These are phyloP conservation scores for Termitomyces sp. DNA, from an alignment of 768 basidiomycete species.

Conservation along the genomic window DNA sequence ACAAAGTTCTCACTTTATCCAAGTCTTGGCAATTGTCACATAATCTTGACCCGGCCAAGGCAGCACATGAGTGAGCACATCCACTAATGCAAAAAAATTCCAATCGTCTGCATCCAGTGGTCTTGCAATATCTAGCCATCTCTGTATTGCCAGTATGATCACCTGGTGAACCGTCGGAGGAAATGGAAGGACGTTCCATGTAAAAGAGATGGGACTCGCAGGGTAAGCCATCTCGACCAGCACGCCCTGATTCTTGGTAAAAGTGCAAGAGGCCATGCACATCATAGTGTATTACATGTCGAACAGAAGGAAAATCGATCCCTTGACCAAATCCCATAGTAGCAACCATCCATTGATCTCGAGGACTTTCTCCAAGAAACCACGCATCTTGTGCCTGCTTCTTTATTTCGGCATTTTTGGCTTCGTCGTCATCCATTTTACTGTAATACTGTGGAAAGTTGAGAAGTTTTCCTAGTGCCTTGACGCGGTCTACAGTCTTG, in stretches of 20 bases:
- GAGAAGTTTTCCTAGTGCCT: background rate
- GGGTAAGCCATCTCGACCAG: background rate
- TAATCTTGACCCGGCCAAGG: background rate
- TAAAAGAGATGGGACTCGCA: background rate
- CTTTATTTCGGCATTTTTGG: background rate
- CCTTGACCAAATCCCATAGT: background rate
- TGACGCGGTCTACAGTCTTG: background rate
- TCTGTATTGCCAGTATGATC: background rate
- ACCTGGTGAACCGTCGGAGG: background rate
- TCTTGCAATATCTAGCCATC: background rate
- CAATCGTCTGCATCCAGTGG: background rate
- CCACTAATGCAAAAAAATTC: background rate
- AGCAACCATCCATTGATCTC: background rate
- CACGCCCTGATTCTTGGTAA: background rate
- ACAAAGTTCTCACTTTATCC: background rate
- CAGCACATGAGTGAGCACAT: background rate
- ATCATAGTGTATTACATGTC: background rate
- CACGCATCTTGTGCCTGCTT: background rate
- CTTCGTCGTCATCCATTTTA: background rate
- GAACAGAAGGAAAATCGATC: background rate
- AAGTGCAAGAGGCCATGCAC: background rate
- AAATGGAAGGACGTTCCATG: background rate
- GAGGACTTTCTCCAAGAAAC: background rate
- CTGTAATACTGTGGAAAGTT: background rate
- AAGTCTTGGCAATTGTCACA: background rate